Conservation (phyloP, 1,284 basidiomycete genomes). For the Rhodotorula sp. region DNA sequence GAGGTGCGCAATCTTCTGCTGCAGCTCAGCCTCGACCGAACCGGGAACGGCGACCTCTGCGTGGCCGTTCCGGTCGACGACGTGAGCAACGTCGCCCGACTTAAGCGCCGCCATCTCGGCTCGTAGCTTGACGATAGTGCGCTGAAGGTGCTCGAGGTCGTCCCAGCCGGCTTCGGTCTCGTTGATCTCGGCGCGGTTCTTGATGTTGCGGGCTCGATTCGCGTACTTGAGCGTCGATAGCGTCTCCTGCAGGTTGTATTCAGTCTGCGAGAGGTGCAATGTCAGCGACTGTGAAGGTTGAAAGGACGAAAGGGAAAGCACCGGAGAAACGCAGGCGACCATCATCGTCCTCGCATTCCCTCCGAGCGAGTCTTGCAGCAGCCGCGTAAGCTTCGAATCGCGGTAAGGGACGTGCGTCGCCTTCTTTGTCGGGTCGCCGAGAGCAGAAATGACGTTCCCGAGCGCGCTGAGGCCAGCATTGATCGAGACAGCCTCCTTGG, state of each 20-base stretch:
- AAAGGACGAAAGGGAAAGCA: too few species aligned
- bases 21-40: slow-evolving; percentile 65
- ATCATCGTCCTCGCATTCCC: slow-evolving; percentile 97
- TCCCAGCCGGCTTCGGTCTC: slow-evolving; percentile 98
- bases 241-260: slow-evolving; percentile 93
- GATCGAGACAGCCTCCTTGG: slow-evolving; percentile 96
- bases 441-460: slow-evolving; percentile 96
- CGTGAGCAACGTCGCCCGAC: slow-evolving; percentile 11
- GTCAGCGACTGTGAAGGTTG: too few species aligned
- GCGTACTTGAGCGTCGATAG: slow-evolving; percentile 98
- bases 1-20: slow-evolving; percentile 76
- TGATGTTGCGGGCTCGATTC: slow-evolving; percentile 94
- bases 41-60: slow-evolving; percentile 55
- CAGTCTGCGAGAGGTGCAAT: slow-evolving; percentile 53
- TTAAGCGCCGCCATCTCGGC: slow-evolving; percentile 67
- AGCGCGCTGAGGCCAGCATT: slow-evolving; percentile 94
- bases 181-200: slow-evolving; percentile 87
- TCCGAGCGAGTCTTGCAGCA: slow-evolving; percentile 94
- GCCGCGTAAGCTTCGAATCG: slow-evolving; percentile 91
- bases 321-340: slow-evolving; percentile 94
- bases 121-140: slow-evolving; percentile 74
- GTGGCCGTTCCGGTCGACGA: slow-evolving; percentile 46
- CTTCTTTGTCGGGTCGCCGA: slow-evolving; percentile 74
- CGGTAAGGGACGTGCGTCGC: slow-evolving; percentile 85
- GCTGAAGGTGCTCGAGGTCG: slow-evolving; percentile 93